Conservation (phyloP, 805 yeast genomes). For the Kodamaea hsintzibuensis region DNA sequence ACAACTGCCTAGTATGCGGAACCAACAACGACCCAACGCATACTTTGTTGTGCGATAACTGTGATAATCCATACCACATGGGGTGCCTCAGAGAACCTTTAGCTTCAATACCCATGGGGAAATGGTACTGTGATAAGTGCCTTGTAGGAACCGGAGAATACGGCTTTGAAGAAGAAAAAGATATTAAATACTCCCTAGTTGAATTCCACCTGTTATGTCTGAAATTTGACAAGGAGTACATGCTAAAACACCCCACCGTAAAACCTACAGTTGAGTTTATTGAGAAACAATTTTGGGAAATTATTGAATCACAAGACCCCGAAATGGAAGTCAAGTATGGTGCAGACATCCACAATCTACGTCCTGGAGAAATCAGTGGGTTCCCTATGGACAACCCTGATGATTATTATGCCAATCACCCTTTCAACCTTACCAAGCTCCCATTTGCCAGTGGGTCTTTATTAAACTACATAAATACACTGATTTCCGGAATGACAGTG, state of each 20-base stretch:
- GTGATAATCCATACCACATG: constrained; percentile 69
- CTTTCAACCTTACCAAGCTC: constrained; percentile 73
- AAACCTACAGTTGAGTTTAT: constrained; percentile 44
- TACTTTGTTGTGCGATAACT: constrained; percentile 69
- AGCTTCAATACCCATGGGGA: constrained; percentile 50
- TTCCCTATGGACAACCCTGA: constrained; percentile 52
- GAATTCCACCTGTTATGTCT: constrained; percentile 62
- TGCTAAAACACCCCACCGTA: constrained; percentile 28
- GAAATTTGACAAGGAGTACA: constrained; percentile 48
- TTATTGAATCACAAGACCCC: constrained; percentile 38
- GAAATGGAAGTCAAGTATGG: constrained; percentile 74
- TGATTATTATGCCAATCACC: constrained; percentile 51
- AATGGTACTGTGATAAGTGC: constrained; percentile 84
- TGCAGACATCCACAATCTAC: constrained; percentile 74
- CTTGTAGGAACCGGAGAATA: constrained; percentile 85
- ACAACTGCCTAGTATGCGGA: constrained; percentile 51
- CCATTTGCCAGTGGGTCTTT: constrained; percentile 72
- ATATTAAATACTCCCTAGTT: constrained; percentile 52
- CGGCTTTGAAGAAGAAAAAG: constrained; percentile 73
- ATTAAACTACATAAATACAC: constrained; percentile 61
- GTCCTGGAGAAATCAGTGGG: constrained; percentile 69
- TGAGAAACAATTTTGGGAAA: constrained; percentile 70
- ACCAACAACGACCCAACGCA: constrained; percentile 43
- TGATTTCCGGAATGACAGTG: constrained; percentile 88
- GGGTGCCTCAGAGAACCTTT: constrained; percentile 64